phyloP scores from a whole-genome alignment of 305 asterid genomes.

The Rubia occidens region DNA sequence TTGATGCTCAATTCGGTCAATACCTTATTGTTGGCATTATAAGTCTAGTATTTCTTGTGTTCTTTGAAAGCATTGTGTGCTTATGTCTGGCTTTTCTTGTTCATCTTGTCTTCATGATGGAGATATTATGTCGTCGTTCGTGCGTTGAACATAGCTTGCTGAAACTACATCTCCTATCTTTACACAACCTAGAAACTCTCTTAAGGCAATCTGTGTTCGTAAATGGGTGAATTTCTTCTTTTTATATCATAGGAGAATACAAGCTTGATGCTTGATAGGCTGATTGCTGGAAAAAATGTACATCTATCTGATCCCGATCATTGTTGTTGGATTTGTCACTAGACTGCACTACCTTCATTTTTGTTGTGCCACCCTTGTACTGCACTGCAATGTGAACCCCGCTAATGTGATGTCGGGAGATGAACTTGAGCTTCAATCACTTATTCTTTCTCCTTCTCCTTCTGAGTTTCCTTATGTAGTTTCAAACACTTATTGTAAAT shows the following conservation, averaged over 20 bases:
- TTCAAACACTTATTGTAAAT: no score
- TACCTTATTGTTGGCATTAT: background rate
- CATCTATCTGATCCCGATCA: background rate
- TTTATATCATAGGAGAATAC: background rate
- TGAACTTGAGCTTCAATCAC: no score
- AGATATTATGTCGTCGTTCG: background rate
- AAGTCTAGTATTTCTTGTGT: background rate
- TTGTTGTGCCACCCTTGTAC: no score
- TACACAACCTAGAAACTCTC: slow-evolving; percentile 49
- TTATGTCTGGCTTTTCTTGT: background rate
- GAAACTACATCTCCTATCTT: slow-evolving; percentile 10
- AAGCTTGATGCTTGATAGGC: background rate
- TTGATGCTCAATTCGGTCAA: background rate
- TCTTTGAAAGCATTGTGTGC: no score
- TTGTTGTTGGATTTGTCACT: no score
- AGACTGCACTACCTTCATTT: no score
- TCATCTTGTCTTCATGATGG: background rate
- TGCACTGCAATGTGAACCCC: no score
- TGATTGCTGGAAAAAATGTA: background rate
- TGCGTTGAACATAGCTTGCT: background rate
- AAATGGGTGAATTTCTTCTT: slow-evolving; percentile 18
- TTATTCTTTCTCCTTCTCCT: no score
- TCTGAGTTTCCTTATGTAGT: no score
- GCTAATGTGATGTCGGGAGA: no score
- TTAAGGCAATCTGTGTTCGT: slow-evolving; percentile 23